These are phyloP conservation scores for Mycena citricolor DNA, from an alignment of 1,284 basidiomycete genomes.

Conservation along the genomic window DNA sequence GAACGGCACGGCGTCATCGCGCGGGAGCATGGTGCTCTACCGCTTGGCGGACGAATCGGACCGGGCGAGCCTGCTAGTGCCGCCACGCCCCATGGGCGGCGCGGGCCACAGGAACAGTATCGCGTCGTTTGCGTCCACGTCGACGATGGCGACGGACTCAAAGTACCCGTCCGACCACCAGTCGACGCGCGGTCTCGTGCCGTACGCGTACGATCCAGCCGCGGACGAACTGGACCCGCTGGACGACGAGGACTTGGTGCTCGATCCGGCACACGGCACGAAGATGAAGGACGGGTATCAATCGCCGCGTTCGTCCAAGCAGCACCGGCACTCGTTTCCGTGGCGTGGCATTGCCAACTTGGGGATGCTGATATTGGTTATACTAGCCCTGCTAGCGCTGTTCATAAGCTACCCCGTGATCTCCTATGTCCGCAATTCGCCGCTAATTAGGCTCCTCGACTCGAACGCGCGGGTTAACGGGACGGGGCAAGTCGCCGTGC, in stretches of 20 bases:
- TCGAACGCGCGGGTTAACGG: constrained; percentile 67
- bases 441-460: constrained; percentile 52
- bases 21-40: constrained; percentile 68
- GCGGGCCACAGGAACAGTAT: constrained; percentile 33
- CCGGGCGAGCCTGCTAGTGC: constrained; percentile 10
- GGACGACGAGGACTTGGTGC: constrained; percentile 65
- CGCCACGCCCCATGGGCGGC: constrained; percentile 25
- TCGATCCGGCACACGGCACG: constrained; percentile 51
- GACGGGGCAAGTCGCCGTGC: constrained; percentile 50
- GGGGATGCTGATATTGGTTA: constrained; percentile 28
- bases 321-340: constrained; percentile 14
- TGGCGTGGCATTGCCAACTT: constrained; percentile 18
- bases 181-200: constrained; percentile 49
- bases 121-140: constrained; percentile 38
- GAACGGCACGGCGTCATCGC: constrained; percentile 15
- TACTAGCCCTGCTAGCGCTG: constrained; percentile 52
- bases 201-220: constrained; percentile 68
- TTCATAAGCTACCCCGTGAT: constrained; percentile 83
- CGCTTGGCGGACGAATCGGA: constrained; percentile 47
- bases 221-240: constrained; percentile 55
- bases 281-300: constrained; percentile 17
- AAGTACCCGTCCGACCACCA: constrained; percentile 56
- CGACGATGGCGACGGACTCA: constrained; percentile 56
- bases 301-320: constrained; percentile 31
- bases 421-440: constrained; percentile 46